Evolutionary conservation across 805 yeast genomes (phyloP), one percentile per base, ranked within the genome.

Genomic region (Teunomyces pallodes): DNA sequence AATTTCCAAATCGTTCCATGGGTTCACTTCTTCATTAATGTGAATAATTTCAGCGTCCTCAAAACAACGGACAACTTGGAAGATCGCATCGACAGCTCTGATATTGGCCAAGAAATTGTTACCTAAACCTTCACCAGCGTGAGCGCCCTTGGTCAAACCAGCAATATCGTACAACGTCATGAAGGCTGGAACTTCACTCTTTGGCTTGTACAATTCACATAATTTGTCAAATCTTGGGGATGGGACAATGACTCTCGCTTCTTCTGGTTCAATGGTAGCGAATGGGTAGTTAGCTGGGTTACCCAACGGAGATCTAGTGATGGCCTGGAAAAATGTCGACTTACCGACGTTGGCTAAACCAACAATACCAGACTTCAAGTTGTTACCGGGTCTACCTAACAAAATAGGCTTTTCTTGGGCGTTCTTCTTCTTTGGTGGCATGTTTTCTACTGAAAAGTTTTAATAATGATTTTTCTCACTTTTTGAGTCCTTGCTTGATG

Each of bases 251-350:
- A 92, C 96, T 67, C 96, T 83, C 42, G 98, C 97, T 75, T 92
- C 97, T 75, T 94, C 98, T 46, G 99, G 98, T 59, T 92, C 97
- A 66, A 90, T 90, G 48, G 99, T 92, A 38, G 99, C 99, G 67
- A 90, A 92, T 24, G 99, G 99, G 69, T 91, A 92, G 70, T 92
- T 92, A 50, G 98, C 99, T 48, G 99, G 98, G 75, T 81, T 90
- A 54, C 99, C 98, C 57, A 94, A 75, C 42, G 91, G 90, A 58
- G 91, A 89, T 72, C 85, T 83, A 48, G 98, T 92, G 64, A 94
- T 87, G 48, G 97, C 96, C 72, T 94, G 98, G 82, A 92, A 92
- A 70, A 92, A 90, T 6, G 98, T 92, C 10, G 97, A 90, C 71
- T 94, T 94, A 61, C 99, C 99, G 55, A 92, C 96, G 62, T 84